A percentile compares a stretch with the other conserved stretches of the same genome.
Evolutionary conservation across 768 basidiomycete species (phyloP).

Genomic region (Auriscalpium vulgare): DNA sequence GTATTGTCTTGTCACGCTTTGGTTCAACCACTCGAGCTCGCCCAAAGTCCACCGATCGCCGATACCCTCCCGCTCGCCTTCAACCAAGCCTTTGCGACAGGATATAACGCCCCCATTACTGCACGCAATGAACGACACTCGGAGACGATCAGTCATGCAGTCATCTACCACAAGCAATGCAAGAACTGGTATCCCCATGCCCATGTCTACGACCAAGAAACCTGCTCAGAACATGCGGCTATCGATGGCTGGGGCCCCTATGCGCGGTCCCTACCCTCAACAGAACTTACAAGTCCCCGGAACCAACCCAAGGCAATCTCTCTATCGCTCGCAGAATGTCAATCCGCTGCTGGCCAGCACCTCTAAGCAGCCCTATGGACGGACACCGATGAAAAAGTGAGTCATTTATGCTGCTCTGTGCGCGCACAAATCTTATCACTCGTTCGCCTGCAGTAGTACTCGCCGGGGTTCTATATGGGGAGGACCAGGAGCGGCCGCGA

Average conservation of each 20-base stretch:
- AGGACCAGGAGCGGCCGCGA: constrained; percentile 32
- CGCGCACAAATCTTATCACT: background rate
- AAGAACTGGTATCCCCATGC: constrained; percentile 66
- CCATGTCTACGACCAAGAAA: constrained; percentile 54
- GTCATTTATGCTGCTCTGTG: constrained; percentile 13
- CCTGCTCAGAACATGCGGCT: constrained; percentile 45
- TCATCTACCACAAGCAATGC: constrained; percentile 39
- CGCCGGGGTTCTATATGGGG: constrained; percentile 74
- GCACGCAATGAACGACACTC: constrained; percentile 34
- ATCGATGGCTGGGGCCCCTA: constrained; percentile 72
- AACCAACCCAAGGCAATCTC: constrained; percentile 60
- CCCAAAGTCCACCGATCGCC: background rate
- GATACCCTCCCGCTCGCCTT: background rate
- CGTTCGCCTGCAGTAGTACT: constrained; percentile 39
- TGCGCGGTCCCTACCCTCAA: constrained; percentile 45
- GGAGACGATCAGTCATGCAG: constrained; percentile 54
- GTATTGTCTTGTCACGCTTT: background rate
- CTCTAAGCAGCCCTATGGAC: constrained; percentile 53
- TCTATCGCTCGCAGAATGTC: constrained; percentile 57
- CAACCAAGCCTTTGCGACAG: no score
- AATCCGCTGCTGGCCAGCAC: constrained; percentile 67
- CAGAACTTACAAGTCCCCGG: constrained; percentile 18
- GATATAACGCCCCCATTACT: background rate
- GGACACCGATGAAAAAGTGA: constrained; percentile 71
- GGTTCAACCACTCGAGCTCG: background rate